Evolutionary conservation across 495 filamentous ascomycete species (phyloP).

Genomic region (Podospora sp.): DNA sequence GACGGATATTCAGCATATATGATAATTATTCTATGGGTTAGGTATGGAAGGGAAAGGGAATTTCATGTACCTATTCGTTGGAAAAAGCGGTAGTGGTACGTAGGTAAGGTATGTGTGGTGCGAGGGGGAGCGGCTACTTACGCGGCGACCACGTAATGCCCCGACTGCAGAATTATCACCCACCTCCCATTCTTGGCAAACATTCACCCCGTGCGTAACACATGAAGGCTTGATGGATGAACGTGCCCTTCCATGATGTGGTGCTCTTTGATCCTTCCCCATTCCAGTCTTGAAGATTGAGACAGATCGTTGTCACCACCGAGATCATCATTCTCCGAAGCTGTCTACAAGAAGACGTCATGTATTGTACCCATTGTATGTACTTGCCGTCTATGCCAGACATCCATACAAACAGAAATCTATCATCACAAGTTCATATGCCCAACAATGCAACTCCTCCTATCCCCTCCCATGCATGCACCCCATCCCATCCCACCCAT

Average conservation of each 20-base stretch:
- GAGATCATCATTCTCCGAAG: background rate
- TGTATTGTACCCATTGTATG: background rate
- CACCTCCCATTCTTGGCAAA: background rate
- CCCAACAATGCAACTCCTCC: background rate
- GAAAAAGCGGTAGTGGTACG: background rate
- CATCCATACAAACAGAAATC: background rate
- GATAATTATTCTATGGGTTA: background rate
- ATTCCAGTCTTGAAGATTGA: too few relatives aligned
- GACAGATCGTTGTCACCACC: too few relatives aligned
- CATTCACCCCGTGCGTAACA: background rate
- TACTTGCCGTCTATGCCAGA: background rate
- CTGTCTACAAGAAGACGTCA: background rate
- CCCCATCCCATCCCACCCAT: background rate
- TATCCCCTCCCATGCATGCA: background rate
- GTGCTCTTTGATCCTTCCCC: too few relatives aligned
- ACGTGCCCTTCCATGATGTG: too few relatives aligned
- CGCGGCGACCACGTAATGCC: slow-evolving; percentile 14
- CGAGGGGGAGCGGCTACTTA: background rate
- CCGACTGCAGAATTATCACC: background rate
- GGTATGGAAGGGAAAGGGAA: background rate
- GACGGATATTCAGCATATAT: background rate
- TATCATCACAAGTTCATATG: background rate
- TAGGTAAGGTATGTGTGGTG: too few relatives aligned
- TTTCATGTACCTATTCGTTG: background rate
- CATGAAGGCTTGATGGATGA: too few relatives aligned